Percentiles rank a stretch among this genome's conserved stretches.
These are phyloP conservation scores for Picea abies DNA, from an alignment of 83 land plant species.

Conservation along the genomic window DNA sequence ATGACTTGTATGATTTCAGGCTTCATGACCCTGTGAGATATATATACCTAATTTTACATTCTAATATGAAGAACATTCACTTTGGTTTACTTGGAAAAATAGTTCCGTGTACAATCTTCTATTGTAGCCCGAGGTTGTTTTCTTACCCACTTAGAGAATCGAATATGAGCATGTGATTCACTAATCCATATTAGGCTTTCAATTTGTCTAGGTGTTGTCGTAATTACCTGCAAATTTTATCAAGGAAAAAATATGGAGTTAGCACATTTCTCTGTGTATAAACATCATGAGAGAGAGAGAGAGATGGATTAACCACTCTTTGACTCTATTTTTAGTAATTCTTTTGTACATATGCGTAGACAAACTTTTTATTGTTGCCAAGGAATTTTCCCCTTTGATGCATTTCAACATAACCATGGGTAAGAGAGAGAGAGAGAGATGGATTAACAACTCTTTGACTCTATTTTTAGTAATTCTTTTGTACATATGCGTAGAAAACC, in stretches of 20 bases:
- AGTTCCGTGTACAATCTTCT: no score
- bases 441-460: background rate
- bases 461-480: background rate
- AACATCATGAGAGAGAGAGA: background rate
- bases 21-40: no score
- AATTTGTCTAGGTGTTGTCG: conserved; percentile 95
- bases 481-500: conserved; percentile 27
- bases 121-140: no score
- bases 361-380: conserved; percentile 92
- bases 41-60: no score
- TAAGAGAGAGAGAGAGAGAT: background rate
- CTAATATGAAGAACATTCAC: no score
- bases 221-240: conserved; percentile 70
- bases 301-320: background rate
- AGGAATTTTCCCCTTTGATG: conserved; percentile 75
- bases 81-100: no score
- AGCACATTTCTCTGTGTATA: background rate
- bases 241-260: background rate
- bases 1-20: background rate
- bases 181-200: conserved; percentile 96
- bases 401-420: no score
- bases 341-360: background rate
- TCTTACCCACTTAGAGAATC: conserved; percentile 72
- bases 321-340: background rate
- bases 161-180: conserved; percentile 91